These are phyloP conservation scores for Amorphotheca resinae DNA, from an alignment of 495 filamentous ascomycete genomes.

Conservation along the genomic window DNA sequence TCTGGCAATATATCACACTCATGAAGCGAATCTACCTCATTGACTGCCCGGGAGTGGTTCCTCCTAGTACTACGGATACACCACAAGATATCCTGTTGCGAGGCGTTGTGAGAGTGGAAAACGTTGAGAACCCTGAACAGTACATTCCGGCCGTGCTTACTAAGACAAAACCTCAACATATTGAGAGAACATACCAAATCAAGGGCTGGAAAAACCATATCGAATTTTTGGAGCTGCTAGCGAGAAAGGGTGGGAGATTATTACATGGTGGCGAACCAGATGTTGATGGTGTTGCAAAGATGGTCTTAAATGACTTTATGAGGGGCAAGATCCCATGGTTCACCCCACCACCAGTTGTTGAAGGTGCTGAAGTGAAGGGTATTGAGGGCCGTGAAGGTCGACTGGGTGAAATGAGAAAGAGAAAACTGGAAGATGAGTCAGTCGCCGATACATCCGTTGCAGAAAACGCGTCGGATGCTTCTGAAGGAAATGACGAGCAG, in stretches of 20 bases:
- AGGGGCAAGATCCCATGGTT: constrained; percentile 95
- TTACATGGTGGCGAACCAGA: constrained; percentile 87
- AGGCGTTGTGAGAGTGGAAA: constrained; percentile 87
- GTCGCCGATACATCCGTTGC: constrained; percentile 22
- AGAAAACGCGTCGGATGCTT: constrained; percentile 5
- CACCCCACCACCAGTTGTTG: constrained; percentile 58
- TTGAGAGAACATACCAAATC: constrained; percentile 87
- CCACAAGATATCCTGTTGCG: constrained; percentile 82
- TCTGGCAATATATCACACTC: constrained; percentile 95
- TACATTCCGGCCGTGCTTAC: constrained; percentile 77
- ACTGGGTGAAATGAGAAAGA: constrained; percentile 48
- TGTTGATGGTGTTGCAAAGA: constrained; percentile 85
- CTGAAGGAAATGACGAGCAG: constrained; percentile 10
- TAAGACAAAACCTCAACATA: constrained; percentile 70
- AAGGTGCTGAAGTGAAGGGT: constrained; percentile 38
- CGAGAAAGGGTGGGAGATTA: constrained; percentile 74
- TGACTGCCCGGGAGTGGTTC: constrained; percentile 92
- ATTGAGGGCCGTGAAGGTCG: constrained; percentile 44
- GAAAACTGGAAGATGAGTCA: constrained; percentile 38
- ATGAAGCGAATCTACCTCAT: constrained; percentile 97
- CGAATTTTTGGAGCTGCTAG: constrained; percentile 77
- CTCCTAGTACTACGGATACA: constrained; percentile 67
- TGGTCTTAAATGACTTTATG: constrained; percentile 91
- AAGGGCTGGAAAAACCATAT: constrained; percentile 59
- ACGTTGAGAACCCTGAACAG: constrained; percentile 88